These are phyloP conservation scores for Keqinozyma sinolaborantium DNA, from an alignment of 1,139 yeast species.

Conservation along the genomic window DNA sequence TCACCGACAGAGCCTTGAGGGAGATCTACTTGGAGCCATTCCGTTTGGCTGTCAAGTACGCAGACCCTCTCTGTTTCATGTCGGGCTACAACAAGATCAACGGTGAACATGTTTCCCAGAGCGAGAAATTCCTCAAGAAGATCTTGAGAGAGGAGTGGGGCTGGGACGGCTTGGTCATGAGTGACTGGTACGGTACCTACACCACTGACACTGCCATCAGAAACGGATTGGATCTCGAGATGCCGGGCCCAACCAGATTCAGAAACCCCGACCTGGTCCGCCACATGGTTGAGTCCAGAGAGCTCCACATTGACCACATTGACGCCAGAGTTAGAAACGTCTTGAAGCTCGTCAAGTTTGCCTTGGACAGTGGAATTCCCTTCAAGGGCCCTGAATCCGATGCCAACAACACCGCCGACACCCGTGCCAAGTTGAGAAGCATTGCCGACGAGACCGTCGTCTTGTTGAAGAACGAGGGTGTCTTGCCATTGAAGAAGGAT, in stretches of 20 bases:
- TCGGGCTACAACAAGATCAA: constrained; percentile 55
- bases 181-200: constrained; percentile 60
- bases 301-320: constrained; percentile 21
- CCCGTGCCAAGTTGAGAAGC: constrained; percentile 35
- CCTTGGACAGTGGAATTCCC: constrained; percentile 31
- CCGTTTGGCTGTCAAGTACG: constrained; percentile 48
- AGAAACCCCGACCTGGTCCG: constrained; percentile 32
- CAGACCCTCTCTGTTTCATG: constrained; percentile 41
- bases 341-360: constrained; percentile 39
- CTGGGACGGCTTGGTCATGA: constrained; percentile 51
- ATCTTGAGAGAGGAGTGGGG: constrained; percentile 26
- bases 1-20: constrained; percentile 55
- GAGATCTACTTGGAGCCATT: constrained; percentile 60
- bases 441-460: constrained; percentile 50
- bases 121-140: constrained; percentile 34
- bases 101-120: constrained; percentile 51
- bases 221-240: constrained; percentile 55
- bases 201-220: constrained; percentile 41
- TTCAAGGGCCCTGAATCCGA: constrained; percentile 20
- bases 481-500: constrained; percentile 34
- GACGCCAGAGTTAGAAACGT: constrained; percentile 44
- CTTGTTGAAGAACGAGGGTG: constrained; percentile 45
- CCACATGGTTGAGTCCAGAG: constrained; percentile 24
- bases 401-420: constrained; percentile 33
- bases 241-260: constrained; percentile 56